A percentile compares a stretch with the other conserved stretches of the same genome.
These are phyloP conservation scores for Solanum verrucosum DNA, from an alignment of 257 asterid genomes.

Conservation along the genomic window DNA sequence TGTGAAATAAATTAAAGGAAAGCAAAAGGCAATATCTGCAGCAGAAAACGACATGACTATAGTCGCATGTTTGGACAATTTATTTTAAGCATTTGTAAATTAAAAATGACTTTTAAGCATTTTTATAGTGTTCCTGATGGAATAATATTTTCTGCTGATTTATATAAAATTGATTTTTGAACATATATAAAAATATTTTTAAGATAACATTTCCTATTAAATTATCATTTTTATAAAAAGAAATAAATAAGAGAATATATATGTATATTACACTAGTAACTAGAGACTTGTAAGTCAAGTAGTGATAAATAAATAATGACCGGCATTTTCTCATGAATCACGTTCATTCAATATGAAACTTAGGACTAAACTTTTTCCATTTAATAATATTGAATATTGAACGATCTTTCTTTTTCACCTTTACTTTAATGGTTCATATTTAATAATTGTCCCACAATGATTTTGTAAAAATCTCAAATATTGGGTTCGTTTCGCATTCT, in stretches of 20 bases:
- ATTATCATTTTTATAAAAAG: not conserved
- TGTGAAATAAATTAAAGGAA: not conserved
- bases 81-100: no score
- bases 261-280: no score
- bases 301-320: not conserved
- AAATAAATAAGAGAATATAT: not conserved
- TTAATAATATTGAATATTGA: not conserved
- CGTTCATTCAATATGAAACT: not conserved
- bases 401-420: not conserved
- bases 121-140: not conserved
- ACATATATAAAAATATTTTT: no score
- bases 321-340: not conserved
- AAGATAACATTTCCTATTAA: not conserved
- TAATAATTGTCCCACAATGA: not conserved
- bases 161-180: no score
- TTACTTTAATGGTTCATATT: not conserved
- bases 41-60: not conserved
- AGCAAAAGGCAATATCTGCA: not conserved
- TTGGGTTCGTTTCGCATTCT: not conserved
- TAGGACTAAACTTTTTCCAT: not conserved
- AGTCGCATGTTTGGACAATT: not conserved
- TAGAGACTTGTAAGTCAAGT: not conserved
- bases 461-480: not conserved
- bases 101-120: not conserved
- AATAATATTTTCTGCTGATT: not conserved